Evolutionary conservation across 73 alveolate genomes (phyloP).

Genomic region (Tetrahymena malaccensis): DNA sequence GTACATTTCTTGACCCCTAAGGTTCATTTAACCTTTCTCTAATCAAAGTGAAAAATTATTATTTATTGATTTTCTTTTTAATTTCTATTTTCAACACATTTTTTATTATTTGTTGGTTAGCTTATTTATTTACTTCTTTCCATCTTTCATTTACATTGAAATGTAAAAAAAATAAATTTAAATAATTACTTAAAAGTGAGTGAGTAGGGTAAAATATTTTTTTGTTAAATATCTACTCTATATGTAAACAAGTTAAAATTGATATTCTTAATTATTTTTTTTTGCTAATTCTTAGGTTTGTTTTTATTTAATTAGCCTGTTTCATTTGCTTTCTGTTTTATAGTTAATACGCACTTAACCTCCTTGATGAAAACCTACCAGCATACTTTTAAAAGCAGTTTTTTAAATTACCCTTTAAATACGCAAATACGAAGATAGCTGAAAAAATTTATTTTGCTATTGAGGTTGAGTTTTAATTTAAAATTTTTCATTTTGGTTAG

Average conservation of each 20-base stretch:
- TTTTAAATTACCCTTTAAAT: neutral
- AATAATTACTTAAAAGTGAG: neutral
- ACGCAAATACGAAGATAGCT: neutral
- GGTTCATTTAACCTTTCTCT: neutral
- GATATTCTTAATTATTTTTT: neutral
- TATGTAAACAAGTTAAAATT: too few relatives aligned
- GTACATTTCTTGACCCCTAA: neutral
- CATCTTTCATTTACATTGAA: too few relatives aligned
- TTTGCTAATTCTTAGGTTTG: neutral
- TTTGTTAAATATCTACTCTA: too few relatives aligned
- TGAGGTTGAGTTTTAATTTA: neutral
- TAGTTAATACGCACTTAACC: too few relatives aligned
- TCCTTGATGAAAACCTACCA: neutral
- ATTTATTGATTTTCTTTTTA: neutral
- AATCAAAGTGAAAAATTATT: too few relatives aligned
- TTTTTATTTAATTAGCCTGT: neutral
- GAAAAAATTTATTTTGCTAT: neutral
- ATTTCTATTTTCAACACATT: neutral
- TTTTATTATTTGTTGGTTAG: too few relatives aligned
- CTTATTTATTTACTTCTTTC: neutral
- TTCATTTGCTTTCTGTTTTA: too few relatives aligned
- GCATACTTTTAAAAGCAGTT: neutral
- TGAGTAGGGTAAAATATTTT: neutral
- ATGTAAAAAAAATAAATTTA: too few relatives aligned
- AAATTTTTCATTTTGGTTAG: neutral